phyloP scores from a whole-genome alignment of 2,329 filamentous ascomycete species.

The Coniella lustricola region DNA sequence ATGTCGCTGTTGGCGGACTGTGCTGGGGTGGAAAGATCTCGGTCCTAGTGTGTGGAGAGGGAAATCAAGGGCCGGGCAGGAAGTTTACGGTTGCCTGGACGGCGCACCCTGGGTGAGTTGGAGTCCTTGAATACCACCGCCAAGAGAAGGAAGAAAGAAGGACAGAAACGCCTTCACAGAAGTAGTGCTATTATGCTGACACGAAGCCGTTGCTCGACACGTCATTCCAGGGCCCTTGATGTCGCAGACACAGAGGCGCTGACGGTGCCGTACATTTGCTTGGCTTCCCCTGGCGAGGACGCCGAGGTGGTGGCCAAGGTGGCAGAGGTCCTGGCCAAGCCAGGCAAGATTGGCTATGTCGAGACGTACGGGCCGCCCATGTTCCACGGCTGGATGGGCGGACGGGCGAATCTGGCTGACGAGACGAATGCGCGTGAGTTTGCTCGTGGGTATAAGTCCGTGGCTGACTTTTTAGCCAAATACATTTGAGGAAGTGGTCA shows the following conservation, averaged over 20 bases:
- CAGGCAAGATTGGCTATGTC: conserved; percentile 33
- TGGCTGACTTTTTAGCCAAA: conserved; percentile 36
- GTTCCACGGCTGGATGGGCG: conserved; percentile 55
- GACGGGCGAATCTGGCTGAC: conserved; percentile 39
- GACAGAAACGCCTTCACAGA: neutral
- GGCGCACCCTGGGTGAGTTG: conserved; percentile 26
- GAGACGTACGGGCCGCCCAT: conserved; percentile 40
- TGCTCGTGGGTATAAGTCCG: conserved; percentile 40
- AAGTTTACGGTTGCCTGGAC: conserved; percentile 30
- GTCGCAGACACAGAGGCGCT: conserved; percentile 35
- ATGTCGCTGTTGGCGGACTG: conserved; percentile 37
- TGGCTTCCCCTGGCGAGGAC: conserved; percentile 44
- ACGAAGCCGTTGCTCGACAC: neutral
- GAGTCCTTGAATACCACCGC: too few species aligned
- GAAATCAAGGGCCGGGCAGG: conserved; percentile 28
- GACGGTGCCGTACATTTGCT: conserved; percentile 39
- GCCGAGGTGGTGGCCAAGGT: conserved; percentile 36
- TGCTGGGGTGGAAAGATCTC: conserved; percentile 43
- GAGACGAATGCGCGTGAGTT: conserved; percentile 39
- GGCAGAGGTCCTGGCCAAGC: conserved; percentile 33
- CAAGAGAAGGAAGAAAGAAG: neutral
- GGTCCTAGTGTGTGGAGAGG: conserved; percentile 29
- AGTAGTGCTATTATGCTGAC: neutral
- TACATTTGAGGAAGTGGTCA: conserved; percentile 22
- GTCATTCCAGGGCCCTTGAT: conserved; percentile 26